Evolutionary conservation across 768 basidiomycete genomes (phyloP), one percentile per base, ranked within the genome.

Genomic region (Sistotremastrum suecicum): DNA sequence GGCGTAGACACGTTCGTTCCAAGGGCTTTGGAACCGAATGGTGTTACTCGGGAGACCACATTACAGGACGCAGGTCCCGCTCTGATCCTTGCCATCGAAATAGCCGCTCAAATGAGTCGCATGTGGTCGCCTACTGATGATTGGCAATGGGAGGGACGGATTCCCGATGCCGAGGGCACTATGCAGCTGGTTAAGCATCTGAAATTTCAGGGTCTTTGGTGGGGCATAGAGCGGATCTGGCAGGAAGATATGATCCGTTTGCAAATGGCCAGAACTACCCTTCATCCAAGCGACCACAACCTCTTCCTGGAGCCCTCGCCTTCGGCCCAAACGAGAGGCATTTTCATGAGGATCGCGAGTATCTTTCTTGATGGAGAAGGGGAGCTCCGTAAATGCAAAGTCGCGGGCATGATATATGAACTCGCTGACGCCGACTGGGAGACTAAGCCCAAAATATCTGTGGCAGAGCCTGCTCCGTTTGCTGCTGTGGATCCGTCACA

Each of bases 161-260:
- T 20, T 20, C 20, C 20, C 20, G 20, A 20, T 20, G 20, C 20
- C 20, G 20, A 20, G 20, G 41, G 37, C 7, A 5, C 9, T 5
- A 34, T 40, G 2, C 64, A 69, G 42, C 58, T 55, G 1, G 56
- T 69, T 32, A 63, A 61, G 0, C 80, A 83, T 54, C 70, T 63
- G 42, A 67, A 76, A 37, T 87, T 76, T 56, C 83, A 88, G 55
- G 85, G 85, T 1, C 56, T 91, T 5, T 94, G 87, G 87, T 85
- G 83, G 81, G 90, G 90, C 5, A 76, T 80, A 1, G 89, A 91
- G 56, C 72, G 85, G 32, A 84, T 91, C 44, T 94, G 89, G 88
- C 66, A 72, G 4, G 84, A 83, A 48, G 89, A 94, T 50, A 72
- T 91, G 46, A 74, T 91, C 35, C 75, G 89, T 28, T 66, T 94